Conservation (phyloP, 2,329 filamentous ascomycete genomes). For the Trichoderma koningiopsis region DNA sequence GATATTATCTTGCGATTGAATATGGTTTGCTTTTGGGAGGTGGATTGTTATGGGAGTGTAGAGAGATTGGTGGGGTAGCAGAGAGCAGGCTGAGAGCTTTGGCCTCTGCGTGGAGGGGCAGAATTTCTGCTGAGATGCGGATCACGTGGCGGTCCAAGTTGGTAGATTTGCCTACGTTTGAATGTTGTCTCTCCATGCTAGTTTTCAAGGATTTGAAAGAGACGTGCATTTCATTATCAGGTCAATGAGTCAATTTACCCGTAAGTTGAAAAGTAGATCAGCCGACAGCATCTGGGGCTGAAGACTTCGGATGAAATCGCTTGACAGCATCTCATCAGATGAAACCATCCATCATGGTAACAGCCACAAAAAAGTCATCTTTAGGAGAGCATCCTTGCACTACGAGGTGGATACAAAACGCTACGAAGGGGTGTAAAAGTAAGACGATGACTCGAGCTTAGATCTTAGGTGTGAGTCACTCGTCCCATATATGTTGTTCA, state of each 20-base stretch:
- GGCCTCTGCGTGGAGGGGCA: constrained; percentile 10
- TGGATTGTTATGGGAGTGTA: constrained; percentile 14
- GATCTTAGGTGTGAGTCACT: background rate
- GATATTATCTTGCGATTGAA: background rate
- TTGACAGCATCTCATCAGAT: background rate
- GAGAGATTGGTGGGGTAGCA: constrained; percentile 28
- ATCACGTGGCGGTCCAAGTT: constrained; percentile 10
- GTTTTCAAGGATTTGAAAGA: background rate
- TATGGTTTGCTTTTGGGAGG: background rate
- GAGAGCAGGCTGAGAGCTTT: constrained; percentile 11
- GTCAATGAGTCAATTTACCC: background rate
- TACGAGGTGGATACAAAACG: background rate
- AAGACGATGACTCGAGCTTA: background rate
- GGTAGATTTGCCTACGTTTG: background rate
- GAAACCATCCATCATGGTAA: background rate
- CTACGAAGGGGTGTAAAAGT: background rate
- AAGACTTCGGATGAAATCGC: background rate
- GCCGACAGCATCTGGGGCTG: background rate
- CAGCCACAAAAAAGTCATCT: background rate
- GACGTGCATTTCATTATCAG: too few relatives aligned
- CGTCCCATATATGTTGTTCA: background rate
- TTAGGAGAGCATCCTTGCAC: background rate
- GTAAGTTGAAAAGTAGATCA: background rate
- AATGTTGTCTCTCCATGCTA: background rate
- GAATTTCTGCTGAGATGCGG: background rate